These are phyloP conservation scores for Trichophyton rubrum DNA, from an alignment of 2,329 filamentous ascomycete species.

Conservation along the genomic window DNA sequence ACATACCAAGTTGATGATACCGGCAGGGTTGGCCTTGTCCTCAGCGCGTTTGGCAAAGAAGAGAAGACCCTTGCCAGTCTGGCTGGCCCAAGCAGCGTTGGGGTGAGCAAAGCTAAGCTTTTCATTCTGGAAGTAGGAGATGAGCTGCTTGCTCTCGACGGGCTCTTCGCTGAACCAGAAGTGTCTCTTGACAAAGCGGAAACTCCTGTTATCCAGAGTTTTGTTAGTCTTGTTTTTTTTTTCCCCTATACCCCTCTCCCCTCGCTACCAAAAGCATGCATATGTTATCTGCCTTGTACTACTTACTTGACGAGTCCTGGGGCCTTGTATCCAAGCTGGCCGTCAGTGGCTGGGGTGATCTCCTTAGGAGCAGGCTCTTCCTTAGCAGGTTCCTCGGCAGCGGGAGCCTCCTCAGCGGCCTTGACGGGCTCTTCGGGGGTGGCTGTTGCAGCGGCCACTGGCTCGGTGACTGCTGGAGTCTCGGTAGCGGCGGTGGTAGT, in stretches of 20 bases:
- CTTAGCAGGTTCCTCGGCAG: constrained; percentile 25
- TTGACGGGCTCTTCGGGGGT: constrained; percentile 10
- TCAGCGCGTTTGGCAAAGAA: constrained; percentile 76
- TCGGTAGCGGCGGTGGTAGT: constrained; percentile 17
- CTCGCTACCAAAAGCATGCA: no score
- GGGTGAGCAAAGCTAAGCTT: constrained; percentile 70
- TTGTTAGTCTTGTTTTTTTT: not conserved
- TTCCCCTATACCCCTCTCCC: not conserved
- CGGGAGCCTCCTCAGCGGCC: constrained; percentile 23
- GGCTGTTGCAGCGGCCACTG: constrained; percentile 20
- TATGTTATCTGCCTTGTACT: not conserved
- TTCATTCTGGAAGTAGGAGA: constrained; percentile 71
- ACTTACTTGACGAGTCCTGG: constrained; percentile 72
- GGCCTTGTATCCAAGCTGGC: constrained; percentile 78
- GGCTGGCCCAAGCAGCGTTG: constrained; percentile 74
- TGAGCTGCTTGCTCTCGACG: constrained; percentile 60
- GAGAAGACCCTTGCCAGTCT: constrained; percentile 90
- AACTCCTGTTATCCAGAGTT: constrained; percentile 46
- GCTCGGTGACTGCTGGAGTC: constrained; percentile 27
- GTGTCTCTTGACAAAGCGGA: constrained; percentile 84
- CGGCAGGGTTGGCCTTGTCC: constrained; percentile 68
- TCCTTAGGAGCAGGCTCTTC: constrained; percentile 19
- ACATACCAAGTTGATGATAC: constrained; percentile 75
- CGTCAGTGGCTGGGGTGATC: constrained; percentile 63
- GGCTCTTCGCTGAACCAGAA: constrained; percentile 74